These are phyloP conservation scores for Chytriomyces sp. DNA, from an alignment of 192 early-diverging fungal species.

Conservation along the genomic window DNA sequence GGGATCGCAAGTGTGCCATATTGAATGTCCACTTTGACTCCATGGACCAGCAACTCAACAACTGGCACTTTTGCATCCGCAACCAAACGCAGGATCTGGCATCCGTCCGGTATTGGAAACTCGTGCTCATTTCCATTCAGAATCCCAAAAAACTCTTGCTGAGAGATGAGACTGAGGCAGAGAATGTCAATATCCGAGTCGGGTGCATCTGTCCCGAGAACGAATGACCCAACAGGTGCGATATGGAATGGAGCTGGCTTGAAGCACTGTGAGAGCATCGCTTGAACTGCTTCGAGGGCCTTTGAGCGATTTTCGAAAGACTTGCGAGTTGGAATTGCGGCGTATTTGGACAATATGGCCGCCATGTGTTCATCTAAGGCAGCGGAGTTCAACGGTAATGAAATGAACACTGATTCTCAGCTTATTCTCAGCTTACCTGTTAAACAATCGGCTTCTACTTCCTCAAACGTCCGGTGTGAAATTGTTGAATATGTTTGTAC, in stretches of 20 bases:
- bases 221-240: conserved; percentile 4
- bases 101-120: neutral
- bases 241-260: neutral
- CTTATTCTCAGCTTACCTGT: neutral
- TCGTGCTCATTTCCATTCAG: neutral
- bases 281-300: neutral
- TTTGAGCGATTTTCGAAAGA: neutral
- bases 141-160: conserved; percentile 2
- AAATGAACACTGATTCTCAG: no score
- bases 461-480: neutral
- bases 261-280: neutral
- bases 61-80: conserved; percentile 23
- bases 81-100: neutral
- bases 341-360: no score
- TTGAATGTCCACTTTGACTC: conserved; percentile 17
- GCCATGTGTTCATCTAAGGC: no score
- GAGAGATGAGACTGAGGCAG: neutral
- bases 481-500: neutral
- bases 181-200: conserved; percentile 9
- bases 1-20: neutral
- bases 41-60: neutral
- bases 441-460: neutral
- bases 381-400: no score
- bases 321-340: neutral
- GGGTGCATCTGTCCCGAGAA: neutral